phyloP scores from a whole-genome alignment of 1,284 basidiomycete genomes.

The Inonotus obliquus region DNA sequence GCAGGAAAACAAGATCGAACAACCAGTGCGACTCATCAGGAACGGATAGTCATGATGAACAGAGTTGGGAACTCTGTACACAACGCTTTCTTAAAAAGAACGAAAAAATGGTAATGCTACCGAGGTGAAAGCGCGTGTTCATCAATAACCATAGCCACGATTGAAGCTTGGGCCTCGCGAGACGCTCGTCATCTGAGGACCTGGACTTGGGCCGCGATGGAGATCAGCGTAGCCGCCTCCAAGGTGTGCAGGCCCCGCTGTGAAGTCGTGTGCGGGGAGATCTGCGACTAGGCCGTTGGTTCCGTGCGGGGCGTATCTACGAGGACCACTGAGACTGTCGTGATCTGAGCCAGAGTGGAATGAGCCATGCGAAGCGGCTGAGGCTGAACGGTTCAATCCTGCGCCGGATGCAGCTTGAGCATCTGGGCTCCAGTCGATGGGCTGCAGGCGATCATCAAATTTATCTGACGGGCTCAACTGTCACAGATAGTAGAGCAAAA shows the following conservation, averaged over 20 bases:
- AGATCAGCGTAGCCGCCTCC: slow-evolving; percentile 78
- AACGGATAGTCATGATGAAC: neutral
- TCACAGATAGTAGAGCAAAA: neutral
- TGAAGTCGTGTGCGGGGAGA: slow-evolving; percentile 79
- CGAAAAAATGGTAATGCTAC: neutral
- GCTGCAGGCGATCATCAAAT: slow-evolving; percentile 66
- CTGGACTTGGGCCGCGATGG: slow-evolving; percentile 57
- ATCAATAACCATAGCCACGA: slow-evolving; percentile 32
- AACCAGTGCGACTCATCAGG: neutral
- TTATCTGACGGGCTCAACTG: slow-evolving; percentile 66
- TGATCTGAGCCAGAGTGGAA: slow-evolving; percentile 62
- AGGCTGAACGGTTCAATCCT: slow-evolving; percentile 46
- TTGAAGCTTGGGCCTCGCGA: slow-evolving; percentile 40
- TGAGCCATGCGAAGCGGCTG: slow-evolving; percentile 51
- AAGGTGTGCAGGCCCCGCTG: slow-evolving; percentile 52
- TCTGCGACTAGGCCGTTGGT: slow-evolving; percentile 30
- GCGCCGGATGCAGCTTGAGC: slow-evolving; percentile 30
- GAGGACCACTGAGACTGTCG: slow-evolving; percentile 33
- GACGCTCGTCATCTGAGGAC: slow-evolving; percentile 53
- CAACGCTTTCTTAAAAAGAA: neutral
- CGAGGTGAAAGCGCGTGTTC: neutral
- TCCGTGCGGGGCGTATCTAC: slow-evolving; percentile 25
- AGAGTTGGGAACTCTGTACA: neutral
- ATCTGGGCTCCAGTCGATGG: slow-evolving; percentile 77
- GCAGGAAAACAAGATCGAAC: neutral